A percentile compares a stretch with the other conserved stretches of the same genome.
These are phyloP conservation scores for Cladosporium sp. DNA, from an alignment of 2,329 filamentous ascomycete species.

Conservation along the genomic window DNA sequence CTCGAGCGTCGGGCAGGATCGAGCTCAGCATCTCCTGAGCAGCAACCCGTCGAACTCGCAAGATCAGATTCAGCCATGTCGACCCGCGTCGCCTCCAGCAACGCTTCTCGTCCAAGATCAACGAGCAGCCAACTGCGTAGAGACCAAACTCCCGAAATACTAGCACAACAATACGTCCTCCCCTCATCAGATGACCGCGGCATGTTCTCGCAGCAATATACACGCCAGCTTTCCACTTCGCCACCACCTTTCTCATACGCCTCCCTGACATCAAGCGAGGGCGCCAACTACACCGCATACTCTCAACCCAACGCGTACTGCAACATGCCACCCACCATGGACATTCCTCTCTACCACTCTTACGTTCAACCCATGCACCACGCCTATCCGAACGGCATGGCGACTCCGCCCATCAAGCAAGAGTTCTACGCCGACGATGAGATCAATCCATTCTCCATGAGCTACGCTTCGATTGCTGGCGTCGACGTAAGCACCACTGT, in stretches of 20 bases:
- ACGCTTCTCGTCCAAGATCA: slow-evolving; percentile 23
- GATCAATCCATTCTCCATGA: slow-evolving; percentile 63
- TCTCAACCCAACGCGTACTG: slow-evolving; percentile 18
- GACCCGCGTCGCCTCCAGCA: slow-evolving; percentile 10
- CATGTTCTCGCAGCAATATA: slow-evolving; percentile 62
- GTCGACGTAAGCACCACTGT: slow-evolving; percentile 50
- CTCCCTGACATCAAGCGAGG: slow-evolving; percentile 58
- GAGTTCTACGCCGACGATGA: slow-evolving; percentile 59
- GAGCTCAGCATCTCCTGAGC: slow-evolving; percentile 55
- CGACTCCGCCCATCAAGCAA: slow-evolving; percentile 56
- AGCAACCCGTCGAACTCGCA: slow-evolving; percentile 51
- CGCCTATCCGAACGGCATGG: slow-evolving; percentile 37
- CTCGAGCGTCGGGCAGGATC: slow-evolving; percentile 72
- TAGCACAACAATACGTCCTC: slow-evolving; percentile 27
- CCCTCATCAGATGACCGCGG: slow-evolving; percentile 52
- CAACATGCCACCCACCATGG: slow-evolving; percentile 42
- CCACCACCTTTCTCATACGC: slow-evolving; percentile 66
- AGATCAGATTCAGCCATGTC: slow-evolving; percentile 20
- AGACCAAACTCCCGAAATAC: slow-evolving; percentile 20
- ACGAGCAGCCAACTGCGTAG: slow-evolving; percentile 19
- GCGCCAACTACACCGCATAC: slow-evolving; percentile 46
- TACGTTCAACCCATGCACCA: slow-evolving; percentile 50
- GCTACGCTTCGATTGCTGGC: slow-evolving; percentile 60
- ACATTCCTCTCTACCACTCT: slow-evolving; percentile 46
- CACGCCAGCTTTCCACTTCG: slow-evolving; percentile 64